Conservation (phyloP, 257 asterid genomes). For the Solanum bukasovii region DNA sequence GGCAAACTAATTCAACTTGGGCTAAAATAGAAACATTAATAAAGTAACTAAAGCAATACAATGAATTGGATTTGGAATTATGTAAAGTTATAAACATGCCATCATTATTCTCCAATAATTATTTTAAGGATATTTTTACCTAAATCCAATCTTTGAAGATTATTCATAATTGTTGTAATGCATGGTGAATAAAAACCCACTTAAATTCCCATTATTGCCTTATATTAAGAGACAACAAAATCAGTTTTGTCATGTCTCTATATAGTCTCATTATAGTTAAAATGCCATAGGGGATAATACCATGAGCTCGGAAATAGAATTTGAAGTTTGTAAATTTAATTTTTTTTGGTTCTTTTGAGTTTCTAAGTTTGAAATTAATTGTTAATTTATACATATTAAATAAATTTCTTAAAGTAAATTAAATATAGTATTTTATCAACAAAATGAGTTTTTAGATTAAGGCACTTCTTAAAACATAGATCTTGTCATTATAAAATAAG, state of each 20-base stretch:
- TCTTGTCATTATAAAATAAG: not conserved
- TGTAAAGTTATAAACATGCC: not conserved
- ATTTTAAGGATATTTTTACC: not conserved
- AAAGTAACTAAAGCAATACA: not conserved
- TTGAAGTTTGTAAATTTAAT: not conserved
- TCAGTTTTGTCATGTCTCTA: not conserved
- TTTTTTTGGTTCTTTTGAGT: not conserved
- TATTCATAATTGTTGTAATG: not conserved
- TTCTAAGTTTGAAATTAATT: not conserved
- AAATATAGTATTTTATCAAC: not conserved
- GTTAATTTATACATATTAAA: not conserved
- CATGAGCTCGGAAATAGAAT: accelerated
- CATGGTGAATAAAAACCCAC: not conserved
- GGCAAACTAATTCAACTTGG: not conserved
- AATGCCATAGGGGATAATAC: not conserved
- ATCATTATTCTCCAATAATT: not conserved
- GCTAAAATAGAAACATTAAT: not conserved
- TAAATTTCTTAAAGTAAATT: not conserved
- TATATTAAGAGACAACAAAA: not conserved
- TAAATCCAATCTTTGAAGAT: not conserved
- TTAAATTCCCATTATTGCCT: not conserved
- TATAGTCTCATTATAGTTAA: not conserved
- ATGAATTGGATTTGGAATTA: not conserved
- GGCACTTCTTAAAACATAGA: not conserved
- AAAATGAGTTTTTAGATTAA: not conserved